Base-by-base conservation (phyloP, 805 yeast genomes). In the Schizosaccharomyces osmophilus region DNA sequence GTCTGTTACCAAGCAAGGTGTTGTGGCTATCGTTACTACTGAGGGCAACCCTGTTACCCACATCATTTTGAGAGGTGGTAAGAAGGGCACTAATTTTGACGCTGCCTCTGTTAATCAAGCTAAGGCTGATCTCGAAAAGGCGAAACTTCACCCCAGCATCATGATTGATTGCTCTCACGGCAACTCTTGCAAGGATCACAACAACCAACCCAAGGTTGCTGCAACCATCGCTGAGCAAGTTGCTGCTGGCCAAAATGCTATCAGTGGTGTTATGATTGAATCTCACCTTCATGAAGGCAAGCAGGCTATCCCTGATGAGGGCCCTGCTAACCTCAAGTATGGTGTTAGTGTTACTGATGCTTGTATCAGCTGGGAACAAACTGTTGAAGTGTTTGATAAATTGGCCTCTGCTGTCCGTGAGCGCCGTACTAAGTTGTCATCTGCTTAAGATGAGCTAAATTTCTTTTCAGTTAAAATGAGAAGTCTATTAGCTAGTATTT, bases 121-220 rank as follows among this genome's bases (percentile, higher is more conserved):
- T 65, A 84, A 87, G 75, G 76, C 72, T 41, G 79, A 80, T 70
- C 79, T 87, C 67, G 67, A 82, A 77, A 63, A 73, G 71, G 73
- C 78, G 74, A 68, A 61, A 24, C 60, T 63, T 13, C 74, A 68
- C 64, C 77, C 78, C 62, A 77, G 74, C 61, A 73, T 87, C 68
- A 93, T 93, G 98, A 85, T 93, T 64, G 98, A 93, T 75, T 93
- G 96, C 75, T 89, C 97, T 59, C 98, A 93, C 74, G 98, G 96
- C 68, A 93, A 93, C 78, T 88, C 97, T 48, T 82, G 79, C 73
- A 93, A 93, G 75, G 93, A 93, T 75, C 88, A 80, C 82, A 80
- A 82, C 71, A 93, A 93, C 76, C 98, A 93, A 76, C 97, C 98
- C 63, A 82, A 78, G 72, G 98, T 93, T n/a, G 83, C 87, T 66